These are phyloP conservation scores for Aspergillus incahuasiensis DNA, from an alignment of 495 filamentous ascomycete species.

Conservation along the genomic window DNA sequence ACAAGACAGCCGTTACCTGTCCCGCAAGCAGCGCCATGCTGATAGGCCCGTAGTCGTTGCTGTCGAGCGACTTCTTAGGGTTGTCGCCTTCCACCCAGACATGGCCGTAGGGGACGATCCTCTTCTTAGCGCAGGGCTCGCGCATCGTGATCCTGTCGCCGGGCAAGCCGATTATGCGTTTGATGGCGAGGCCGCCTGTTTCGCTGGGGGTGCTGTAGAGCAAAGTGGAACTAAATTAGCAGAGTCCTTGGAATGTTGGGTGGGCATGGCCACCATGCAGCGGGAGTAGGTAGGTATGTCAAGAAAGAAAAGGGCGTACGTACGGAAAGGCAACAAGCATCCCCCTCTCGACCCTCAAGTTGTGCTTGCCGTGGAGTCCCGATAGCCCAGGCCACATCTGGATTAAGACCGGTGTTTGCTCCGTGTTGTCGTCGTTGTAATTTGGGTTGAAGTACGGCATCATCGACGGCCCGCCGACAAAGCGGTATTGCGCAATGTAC, in stretches of 20 bases:
- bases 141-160: conserved; percentile 65
- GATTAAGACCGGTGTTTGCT: conserved; percentile 48
- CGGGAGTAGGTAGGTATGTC: background rate
- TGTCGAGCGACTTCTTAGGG: conserved; percentile 56
- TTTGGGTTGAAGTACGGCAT: conserved; percentile 69
- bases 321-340: conserved; percentile 54
- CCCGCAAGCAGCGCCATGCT: conserved; percentile 58
- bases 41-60: conserved; percentile 71
- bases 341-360: conserved; percentile 42
- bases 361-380: conserved; percentile 35
- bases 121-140: conserved; percentile 45
- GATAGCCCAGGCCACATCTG: conserved; percentile 39
- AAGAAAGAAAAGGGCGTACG: background rate
- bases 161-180: conserved; percentile 65
- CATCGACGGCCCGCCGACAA: conserved; percentile 68
- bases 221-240: background rate
- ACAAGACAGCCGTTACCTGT: conserved; percentile 56
- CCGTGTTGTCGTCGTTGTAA: conserved; percentile 50
- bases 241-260: background rate
- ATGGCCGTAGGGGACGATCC: conserved; percentile 64
- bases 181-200: conserved; percentile 56
- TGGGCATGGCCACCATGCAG: no score
- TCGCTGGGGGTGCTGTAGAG: conserved; percentile 56
- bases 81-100: conserved; percentile 79
- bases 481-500: conserved; percentile 56